These are phyloP conservation scores for Ogataea wickerhamii DNA, from an alignment of 805 yeast genomes.

Conservation along the genomic window DNA sequence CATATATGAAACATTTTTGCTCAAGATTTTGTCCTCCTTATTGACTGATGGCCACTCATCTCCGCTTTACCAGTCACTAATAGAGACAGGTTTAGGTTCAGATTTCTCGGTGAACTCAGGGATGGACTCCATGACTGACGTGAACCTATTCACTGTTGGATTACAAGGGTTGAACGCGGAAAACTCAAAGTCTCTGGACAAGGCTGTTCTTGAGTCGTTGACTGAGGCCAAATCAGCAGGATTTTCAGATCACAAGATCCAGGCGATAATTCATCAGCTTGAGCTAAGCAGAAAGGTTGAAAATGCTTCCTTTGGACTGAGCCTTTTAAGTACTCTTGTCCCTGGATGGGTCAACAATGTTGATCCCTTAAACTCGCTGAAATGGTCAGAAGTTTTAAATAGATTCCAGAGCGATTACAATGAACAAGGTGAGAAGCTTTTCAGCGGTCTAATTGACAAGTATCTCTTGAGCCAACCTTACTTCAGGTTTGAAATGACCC, in stretches of 20 bases:
- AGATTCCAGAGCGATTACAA: constrained; percentile 61
- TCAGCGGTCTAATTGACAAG: constrained; percentile 55
- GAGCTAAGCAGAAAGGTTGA: constrained; percentile 83
- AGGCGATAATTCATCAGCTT: constrained; percentile 83
- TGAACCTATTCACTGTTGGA: constrained; percentile 79
- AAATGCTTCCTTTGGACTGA: constrained; percentile 86
- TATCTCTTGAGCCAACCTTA: constrained; percentile 51
- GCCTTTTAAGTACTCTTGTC: constrained; percentile 65
- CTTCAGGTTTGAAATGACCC: constrained; percentile 75
- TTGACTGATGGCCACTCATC: constrained; percentile 90
- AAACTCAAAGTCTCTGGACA: constrained; percentile 45
- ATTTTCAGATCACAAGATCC: constrained; percentile 59
- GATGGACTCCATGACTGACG: constrained; percentile 73
- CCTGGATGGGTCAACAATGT: constrained; percentile 82
- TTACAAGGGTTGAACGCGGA: constrained; percentile 64
- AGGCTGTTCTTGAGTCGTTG: constrained; percentile 46
- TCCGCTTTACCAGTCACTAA: constrained; percentile 79
- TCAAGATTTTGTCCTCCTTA: constrained; percentile 67
- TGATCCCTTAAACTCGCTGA: constrained; percentile 69
- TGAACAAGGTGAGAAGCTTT: constrained; percentile 49
- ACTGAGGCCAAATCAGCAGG: constrained; percentile 39
- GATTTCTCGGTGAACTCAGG: constrained; percentile 90
- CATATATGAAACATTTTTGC: constrained; percentile 63
- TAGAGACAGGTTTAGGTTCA: constrained; percentile 80
- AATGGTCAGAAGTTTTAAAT: constrained; percentile 57